A percentile compares a stretch with the other conserved stretches of the same genome.
Conservation (phyloP, 768 basidiomycete genomes). For the Psilocybe azurescens region DNA sequence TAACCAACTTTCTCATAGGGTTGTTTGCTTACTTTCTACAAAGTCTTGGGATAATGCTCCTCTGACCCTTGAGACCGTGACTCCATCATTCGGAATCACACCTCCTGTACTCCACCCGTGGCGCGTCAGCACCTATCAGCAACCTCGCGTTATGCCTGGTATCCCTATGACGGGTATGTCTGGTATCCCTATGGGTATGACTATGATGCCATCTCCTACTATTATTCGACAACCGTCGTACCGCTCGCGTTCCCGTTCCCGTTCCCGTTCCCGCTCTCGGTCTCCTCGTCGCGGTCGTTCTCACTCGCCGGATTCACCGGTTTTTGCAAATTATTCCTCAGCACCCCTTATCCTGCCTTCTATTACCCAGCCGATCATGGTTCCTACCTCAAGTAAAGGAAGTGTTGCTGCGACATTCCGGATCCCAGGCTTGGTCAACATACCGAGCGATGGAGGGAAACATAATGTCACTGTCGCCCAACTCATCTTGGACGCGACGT, state of each 20-base stretch:
- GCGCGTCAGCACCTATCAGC: conserved; percentile 28
- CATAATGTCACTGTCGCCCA: conserved; percentile 39
- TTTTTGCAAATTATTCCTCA: too few relatives aligned
- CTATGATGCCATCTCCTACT: not conserved
- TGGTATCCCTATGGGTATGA: not conserved
- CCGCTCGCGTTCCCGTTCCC: not conserved
- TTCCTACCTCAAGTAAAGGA: conserved; percentile 29
- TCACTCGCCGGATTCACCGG: too few relatives aligned
- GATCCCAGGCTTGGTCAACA: conserved; percentile 36
- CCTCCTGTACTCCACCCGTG: conserved; percentile 39
- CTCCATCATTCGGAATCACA: conserved; percentile 39
- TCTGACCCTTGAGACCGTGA: conserved; percentile 42
- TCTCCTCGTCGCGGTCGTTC: not conserved
- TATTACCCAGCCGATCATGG: not conserved
- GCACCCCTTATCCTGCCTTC: not conserved
- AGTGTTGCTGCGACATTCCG: conserved; percentile 37
- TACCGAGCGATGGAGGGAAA: conserved; percentile 34
- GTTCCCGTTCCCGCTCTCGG: not conserved
- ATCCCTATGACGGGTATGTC: not conserved
- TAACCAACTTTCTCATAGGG: conserved; percentile 19
- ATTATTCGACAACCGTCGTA: not conserved
- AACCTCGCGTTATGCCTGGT: not conserved
- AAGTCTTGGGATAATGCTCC: conserved; percentile 45
- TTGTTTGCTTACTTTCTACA: not conserved
- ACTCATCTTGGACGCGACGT: conserved; percentile 34